These are phyloP conservation scores for Calycina herbarum DNA, from an alignment of 2,329 filamentous ascomycete genomes.

Conservation along the genomic window DNA sequence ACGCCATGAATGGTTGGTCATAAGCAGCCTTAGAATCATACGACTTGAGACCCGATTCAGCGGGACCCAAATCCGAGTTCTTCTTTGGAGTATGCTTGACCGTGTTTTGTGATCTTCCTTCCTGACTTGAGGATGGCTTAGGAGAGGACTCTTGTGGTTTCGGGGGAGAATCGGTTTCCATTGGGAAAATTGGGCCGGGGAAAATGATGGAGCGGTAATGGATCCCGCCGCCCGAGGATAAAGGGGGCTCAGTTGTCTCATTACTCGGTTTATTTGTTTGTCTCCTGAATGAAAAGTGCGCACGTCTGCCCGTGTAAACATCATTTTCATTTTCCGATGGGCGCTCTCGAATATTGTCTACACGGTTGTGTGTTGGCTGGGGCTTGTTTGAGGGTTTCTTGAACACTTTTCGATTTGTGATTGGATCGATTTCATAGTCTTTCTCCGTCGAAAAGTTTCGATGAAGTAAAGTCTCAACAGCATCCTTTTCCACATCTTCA, in stretches of 20 bases:
- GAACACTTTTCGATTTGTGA: constrained; percentile 55
- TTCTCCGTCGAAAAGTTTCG: not conserved
- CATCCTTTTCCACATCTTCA: constrained; percentile 29
- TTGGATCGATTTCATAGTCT: constrained; percentile 54
- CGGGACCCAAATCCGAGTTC: constrained; percentile 22
- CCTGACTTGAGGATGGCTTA: not conserved
- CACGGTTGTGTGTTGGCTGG: constrained; percentile 29
- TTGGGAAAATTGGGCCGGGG: not conserved
- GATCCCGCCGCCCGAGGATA: not conserved
- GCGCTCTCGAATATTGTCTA: constrained; percentile 39
- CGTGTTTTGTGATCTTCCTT: not conserved
- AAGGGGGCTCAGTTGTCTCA: not conserved
- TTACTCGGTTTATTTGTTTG: not conserved
- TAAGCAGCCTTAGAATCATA: constrained; percentile 28
- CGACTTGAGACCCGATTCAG: constrained; percentile 39
- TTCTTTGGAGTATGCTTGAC: not conserved
- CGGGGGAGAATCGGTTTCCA: not conserved
- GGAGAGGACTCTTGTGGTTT: not conserved
- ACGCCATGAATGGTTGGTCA: constrained; percentile 38
- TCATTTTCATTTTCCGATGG: constrained; percentile 34
- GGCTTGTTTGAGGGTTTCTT: constrained; percentile 16
- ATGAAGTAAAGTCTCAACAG: constrained; percentile 3
- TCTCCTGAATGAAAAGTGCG: not conserved
- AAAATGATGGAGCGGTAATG: constrained; percentile 1
- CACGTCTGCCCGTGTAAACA: not conserved